Percentiles rank a stretch among this genome's conserved stretches.
phyloP scores from a whole-genome alignment of 2,329 filamentous ascomycete species.

The Zymoseptoria crescenta region DNA sequence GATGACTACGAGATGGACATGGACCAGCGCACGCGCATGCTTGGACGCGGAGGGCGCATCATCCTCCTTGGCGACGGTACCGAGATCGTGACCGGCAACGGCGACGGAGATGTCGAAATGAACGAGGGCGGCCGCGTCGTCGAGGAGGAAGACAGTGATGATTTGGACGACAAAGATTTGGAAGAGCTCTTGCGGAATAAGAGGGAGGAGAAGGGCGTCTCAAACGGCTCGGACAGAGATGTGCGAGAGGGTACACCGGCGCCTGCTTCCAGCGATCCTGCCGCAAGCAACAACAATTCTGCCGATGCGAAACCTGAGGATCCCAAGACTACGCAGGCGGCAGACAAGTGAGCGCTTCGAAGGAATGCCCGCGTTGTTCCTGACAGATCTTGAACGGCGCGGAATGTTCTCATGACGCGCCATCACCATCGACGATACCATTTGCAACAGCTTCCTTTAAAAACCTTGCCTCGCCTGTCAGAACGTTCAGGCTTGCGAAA shows the following conservation, averaged over 20 bases:
- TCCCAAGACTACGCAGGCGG: conserved; percentile 21
- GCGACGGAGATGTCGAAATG: conserved; percentile 66
- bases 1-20: conserved; percentile 66
- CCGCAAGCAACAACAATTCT: conserved; percentile 6
- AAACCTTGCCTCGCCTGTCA: background rate
- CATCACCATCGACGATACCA: background rate
- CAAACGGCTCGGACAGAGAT: conserved; percentile 30
- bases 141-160: conserved; percentile 42
- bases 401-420: background rate
- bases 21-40: conserved; percentile 58
- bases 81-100: conserved; percentile 77
- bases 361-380: background rate
- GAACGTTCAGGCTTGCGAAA: background rate
- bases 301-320: conserved; percentile 18
- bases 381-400: background rate
- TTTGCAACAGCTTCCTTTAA: background rate
- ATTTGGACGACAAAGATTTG: conserved; percentile 53
- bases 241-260: conserved; percentile 45
- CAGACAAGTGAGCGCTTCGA: conserved; percentile 7
- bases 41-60: conserved; percentile 69
- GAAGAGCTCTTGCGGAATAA: conserved; percentile 67
- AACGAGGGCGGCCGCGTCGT: conserved; percentile 59
- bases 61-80: conserved; percentile 94
- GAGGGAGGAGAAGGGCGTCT: conserved; percentile 6
- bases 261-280: conserved; percentile 24